A percentile compares a stretch with the other conserved stretches of the same genome.
Evolutionary conservation across 2,329 filamentous ascomycete genomes (phyloP).

Genomic region (Colletotrichum viniferum): DNA sequence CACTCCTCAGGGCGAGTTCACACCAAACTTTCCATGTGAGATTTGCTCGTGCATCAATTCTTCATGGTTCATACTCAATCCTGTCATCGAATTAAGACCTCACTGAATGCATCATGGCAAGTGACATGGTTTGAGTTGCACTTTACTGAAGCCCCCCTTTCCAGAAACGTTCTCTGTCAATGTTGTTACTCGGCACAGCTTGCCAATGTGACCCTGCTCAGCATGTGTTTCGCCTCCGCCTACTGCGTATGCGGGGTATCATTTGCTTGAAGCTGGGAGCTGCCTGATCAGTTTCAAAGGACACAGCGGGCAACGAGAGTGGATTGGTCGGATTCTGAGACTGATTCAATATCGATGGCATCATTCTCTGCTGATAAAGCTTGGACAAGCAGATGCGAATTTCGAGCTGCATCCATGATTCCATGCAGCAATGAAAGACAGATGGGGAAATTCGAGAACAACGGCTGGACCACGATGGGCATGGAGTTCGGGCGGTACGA

Average conservation of each 20-base stretch:
- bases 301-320: not conserved
- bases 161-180: not conserved
- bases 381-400: not conserved
- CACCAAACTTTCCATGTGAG: not conserved
- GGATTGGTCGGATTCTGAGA: not conserved
- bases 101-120: not conserved
- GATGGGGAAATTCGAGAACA: not conserved
- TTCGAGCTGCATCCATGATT: not conserved
- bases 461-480: not conserved
- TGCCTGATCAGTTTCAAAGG: not conserved
- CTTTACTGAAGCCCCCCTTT: not conserved
- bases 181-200: not conserved
- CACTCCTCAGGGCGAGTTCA: not conserved
- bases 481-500: not conserved
- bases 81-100: not conserved
- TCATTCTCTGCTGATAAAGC: not conserved
- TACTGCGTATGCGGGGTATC: not conserved
- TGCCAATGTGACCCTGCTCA: not conserved
- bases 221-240: not conserved
- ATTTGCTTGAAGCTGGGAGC: not conserved
- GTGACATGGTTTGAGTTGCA: not conserved
- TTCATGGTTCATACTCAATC: rapidly evolving
- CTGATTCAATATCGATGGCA: not conserved
- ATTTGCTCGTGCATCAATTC: not conserved
- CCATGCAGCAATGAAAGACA: not conserved